Evolutionary conservation across 805 yeast species (phyloP).

Genomic region (Kodamaea restingae): DNA sequence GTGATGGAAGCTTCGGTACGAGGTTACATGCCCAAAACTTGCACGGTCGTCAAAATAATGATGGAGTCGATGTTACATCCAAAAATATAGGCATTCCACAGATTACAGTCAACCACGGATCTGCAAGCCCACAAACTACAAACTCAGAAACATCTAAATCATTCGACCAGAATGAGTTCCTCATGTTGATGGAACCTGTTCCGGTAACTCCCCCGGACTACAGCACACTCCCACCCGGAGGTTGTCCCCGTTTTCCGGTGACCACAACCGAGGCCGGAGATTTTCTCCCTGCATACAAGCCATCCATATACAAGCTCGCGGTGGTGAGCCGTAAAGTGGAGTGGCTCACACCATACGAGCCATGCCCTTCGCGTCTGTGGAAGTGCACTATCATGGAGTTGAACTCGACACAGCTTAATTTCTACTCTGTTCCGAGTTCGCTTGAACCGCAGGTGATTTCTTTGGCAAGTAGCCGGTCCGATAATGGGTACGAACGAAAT

Average conservation of each 20-base stretch:
- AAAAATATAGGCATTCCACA: too few species aligned
- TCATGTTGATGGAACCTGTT: conserved; percentile 33
- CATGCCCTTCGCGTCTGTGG: conserved; percentile 70
- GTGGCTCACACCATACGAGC: conserved; percentile 73
- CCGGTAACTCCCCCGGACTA: conserved; percentile 40
- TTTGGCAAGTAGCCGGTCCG: too few species aligned
- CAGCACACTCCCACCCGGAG: conserved; percentile 39
- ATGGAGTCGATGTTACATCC: too few species aligned
- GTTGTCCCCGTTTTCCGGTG: conserved; percentile 39
- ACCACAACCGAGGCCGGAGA: conserved; percentile 30
- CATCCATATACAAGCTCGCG: conserved; percentile 62
- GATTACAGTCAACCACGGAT: too few species aligned
- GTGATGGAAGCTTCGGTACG: too few species aligned
- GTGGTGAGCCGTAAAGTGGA: conserved; percentile 63
- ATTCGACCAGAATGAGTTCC: conserved; percentile 10
- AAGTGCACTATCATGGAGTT: conserved; percentile 61
- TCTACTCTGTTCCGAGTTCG: conserved; percentile 46
- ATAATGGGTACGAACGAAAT: too few species aligned
- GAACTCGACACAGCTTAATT: conserved; percentile 81
- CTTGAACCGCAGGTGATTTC: conserved; percentile 26
- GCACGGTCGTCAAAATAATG: too few species aligned
- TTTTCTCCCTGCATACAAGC: conserved; percentile 57
- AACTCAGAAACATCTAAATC: not conserved
- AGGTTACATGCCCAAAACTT: too few species aligned
- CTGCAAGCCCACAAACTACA: too few species aligned